phyloP scores from a whole-genome alignment of 345 rosid genomes.

The Eucalyptus virginea region DNA sequence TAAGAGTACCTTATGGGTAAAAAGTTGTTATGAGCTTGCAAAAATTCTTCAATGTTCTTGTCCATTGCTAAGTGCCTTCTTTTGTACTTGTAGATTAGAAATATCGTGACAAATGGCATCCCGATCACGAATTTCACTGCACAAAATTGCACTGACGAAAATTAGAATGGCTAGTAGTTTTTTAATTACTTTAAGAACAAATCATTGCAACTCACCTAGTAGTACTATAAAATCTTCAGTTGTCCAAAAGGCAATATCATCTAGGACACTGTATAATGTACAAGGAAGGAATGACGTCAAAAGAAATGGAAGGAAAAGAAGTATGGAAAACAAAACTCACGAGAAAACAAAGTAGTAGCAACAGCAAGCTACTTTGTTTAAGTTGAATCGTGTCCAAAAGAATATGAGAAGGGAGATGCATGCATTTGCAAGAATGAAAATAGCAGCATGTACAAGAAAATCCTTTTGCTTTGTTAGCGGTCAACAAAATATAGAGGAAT shows the following conservation, averaged over 20 bases:
- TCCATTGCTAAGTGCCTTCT: too few relatives aligned
- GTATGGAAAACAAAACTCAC: background rate
- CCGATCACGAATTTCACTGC: rapidly evolving
- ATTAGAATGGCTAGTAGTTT: rapidly evolving
- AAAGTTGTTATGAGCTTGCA: too few relatives aligned
- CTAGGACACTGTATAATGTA: background rate
- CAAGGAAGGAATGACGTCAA: rapidly evolving
- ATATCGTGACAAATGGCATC: rapidly evolving
- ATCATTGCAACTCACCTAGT: background rate
- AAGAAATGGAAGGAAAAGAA: background rate
- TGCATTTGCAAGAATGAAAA: background rate
- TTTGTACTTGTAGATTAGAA: too few relatives aligned
- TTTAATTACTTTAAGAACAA: rapidly evolving
- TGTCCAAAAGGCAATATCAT: rapidly evolving
- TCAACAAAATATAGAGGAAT: background rate
- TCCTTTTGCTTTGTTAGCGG: background rate
- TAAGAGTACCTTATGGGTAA: too few relatives aligned
- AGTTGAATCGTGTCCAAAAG: background rate
- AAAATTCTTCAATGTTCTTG: too few relatives aligned
- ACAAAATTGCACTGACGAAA: rapidly evolving
- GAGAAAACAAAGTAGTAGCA: background rate
- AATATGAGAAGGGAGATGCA: background rate
- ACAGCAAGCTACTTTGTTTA: background rate
- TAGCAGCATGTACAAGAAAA: background rate
- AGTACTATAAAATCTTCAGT: rapidly evolving